Percentiles rank a stretch among this genome's conserved stretches.
Evolutionary conservation across 2,329 filamentous ascomycete species (phyloP).

Genomic region (Colletotrichum sp.): DNA sequence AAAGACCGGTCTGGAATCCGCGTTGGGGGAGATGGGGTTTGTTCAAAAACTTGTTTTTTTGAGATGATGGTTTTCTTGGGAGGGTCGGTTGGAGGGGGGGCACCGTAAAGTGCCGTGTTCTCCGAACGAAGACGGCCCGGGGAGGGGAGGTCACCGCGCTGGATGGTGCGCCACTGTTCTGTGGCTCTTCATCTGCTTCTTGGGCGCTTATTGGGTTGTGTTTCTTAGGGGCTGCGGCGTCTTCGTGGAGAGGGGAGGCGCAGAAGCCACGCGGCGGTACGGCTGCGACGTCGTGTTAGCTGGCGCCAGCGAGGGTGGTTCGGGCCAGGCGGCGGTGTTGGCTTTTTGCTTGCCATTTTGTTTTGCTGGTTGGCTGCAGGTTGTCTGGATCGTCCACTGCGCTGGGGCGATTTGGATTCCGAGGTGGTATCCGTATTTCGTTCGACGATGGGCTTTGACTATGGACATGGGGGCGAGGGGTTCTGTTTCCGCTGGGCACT

Average conservation of each 20-base stretch:
- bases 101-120: background rate
- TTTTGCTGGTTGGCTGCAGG: background rate
- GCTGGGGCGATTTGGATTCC: background rate
- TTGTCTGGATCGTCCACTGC: background rate
- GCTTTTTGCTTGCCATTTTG: background rate
- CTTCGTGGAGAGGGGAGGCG: background rate
- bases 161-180: background rate
- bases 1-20: background rate
- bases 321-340: background rate
- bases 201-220: background rate
- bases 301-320: background rate
- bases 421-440: background rate
- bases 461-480: background rate
- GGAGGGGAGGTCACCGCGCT: background rate
- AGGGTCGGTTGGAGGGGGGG: background rate
- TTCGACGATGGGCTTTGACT: background rate
- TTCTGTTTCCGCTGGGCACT: background rate
- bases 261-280: constrained; percentile 6
- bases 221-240: background rate
- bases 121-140: background rate
- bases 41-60: background rate
- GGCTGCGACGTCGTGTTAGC: background rate
- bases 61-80: background rate
- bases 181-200: background rate
- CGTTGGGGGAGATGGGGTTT: background rate